These are phyloP conservation scores for Mortierella sp. DNA, from an alignment of 371 early-diverging fungal species.

Conservation along the genomic window DNA sequence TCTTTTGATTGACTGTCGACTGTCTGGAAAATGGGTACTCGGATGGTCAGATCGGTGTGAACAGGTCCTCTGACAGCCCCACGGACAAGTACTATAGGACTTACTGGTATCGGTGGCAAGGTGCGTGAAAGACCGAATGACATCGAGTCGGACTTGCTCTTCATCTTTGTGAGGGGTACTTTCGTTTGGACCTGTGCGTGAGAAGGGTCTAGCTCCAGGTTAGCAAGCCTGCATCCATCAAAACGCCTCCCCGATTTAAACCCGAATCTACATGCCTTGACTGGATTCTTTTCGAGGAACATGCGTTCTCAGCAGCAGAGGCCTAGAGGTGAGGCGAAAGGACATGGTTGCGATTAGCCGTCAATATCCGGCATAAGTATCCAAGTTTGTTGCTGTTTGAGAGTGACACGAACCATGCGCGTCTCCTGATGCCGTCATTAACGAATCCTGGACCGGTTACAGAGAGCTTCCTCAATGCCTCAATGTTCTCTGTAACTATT, in stretches of 20 bases:
- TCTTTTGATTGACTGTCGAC: conserved; percentile 46
- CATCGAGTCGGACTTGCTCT: conserved; percentile 62
- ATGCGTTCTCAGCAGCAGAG: conserved; percentile 58
- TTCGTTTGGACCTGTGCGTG: neutral
- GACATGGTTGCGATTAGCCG: no score
- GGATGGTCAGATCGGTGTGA: neutral
- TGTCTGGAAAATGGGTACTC: conserved; percentile 37
- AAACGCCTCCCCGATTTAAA: neutral
- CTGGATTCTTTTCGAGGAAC: conserved; percentile 19
- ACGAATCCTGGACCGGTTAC: conserved; percentile 62
- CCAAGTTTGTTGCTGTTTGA: neutral
- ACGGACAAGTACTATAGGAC: neutral
- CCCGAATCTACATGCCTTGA: neutral
- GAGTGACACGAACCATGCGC: conserved; percentile 60
- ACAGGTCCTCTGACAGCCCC: neutral
- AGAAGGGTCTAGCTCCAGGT: neutral
- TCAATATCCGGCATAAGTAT: neutral
- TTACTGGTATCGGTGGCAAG: conserved; percentile 51
- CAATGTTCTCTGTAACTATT: conserved; percentile 58
- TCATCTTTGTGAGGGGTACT: conserved; percentile 59
- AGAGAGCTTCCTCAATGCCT: conserved; percentile 59
- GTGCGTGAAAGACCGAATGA: conserved; percentile 60
- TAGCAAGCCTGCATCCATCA: no score
- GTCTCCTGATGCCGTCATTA: conserved; percentile 59
- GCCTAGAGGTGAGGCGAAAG: conserved; percentile 51